These are phyloP conservation scores for Penicillium macrosclerotiorum DNA, from an alignment of 495 filamentous ascomycete genomes.

Conservation along the genomic window DNA sequence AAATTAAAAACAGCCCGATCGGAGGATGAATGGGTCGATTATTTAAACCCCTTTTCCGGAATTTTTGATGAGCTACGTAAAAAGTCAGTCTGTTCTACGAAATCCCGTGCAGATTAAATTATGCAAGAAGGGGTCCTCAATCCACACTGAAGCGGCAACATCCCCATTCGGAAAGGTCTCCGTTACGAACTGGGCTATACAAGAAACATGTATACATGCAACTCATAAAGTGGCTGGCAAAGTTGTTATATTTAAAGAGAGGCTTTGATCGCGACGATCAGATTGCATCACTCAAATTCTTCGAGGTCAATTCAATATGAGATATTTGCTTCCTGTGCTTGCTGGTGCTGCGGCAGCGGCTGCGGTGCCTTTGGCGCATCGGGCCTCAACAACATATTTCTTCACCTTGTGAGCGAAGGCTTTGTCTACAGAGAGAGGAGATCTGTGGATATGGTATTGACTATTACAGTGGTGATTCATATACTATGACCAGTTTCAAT, in stretches of 20 bases:
- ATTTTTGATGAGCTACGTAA: no score
- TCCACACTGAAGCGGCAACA: background rate
- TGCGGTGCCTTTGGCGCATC: slow-evolving; percentile 17
- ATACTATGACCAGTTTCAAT: slow-evolving; percentile 66
- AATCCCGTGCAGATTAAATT: no score
- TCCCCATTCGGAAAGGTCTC: background rate
- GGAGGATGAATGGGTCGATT: no score
- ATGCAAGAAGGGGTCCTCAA: no score
- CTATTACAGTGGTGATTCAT: slow-evolving; percentile 51
- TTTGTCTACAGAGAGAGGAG: background rate
- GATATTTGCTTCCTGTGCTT: slow-evolving; percentile 4
- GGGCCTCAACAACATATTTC: slow-evolving; percentile 23
- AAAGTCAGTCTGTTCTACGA: no score
- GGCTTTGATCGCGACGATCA: no score
- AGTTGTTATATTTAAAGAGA: no score
- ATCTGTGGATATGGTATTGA: background rate
- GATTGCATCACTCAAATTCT: no score
- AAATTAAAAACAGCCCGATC: no score
- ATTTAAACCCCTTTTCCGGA: no score
- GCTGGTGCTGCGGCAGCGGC: slow-evolving; percentile 16
- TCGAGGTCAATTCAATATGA: slow-evolving; percentile 17
- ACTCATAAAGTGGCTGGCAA: no score
- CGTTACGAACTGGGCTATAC: background rate
- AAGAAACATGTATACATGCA: no score
- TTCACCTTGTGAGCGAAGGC: slow-evolving; percentile 35